These are phyloP conservation scores for Yamadazyma jaroonii DNA, from an alignment of 1,139 yeast species.

Conservation along the genomic window DNA sequence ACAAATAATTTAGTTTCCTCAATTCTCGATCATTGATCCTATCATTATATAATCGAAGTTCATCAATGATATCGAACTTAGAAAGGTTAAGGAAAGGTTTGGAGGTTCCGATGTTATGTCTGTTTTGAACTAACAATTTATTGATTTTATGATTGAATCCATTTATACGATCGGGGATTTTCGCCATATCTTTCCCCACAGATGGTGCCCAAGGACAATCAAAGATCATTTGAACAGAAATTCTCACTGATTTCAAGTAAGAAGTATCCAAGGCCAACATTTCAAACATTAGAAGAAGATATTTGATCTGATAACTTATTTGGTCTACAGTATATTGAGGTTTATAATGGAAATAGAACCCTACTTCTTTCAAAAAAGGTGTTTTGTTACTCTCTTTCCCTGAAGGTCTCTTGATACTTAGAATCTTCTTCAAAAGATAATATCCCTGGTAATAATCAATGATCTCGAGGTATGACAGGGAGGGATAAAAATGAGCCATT, in stretches of 20 bases:
- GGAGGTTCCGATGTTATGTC: background rate
- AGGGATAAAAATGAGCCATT: conserved; percentile 12
- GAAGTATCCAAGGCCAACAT: conserved; percentile 18
- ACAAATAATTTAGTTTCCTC: conserved; percentile 8
- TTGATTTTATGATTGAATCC: conserved; percentile 15
- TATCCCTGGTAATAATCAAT: conserved; percentile 15
- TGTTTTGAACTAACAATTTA: conserved; percentile 15
- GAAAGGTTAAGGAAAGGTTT: conserved; percentile 9
- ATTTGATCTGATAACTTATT: conserved; percentile 7
- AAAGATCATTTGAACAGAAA: conserved; percentile 17
- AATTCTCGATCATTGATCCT: conserved; percentile 14
- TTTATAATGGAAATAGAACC: conserved; percentile 10
- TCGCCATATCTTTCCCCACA: conserved; percentile 7
- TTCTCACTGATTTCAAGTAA: conserved; percentile 10
- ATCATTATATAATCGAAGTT: conserved; percentile 19
- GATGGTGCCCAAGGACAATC: conserved; percentile 9
- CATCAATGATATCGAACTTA: conserved; percentile 15
- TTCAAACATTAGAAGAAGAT: conserved; percentile 17
- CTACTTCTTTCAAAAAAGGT: conserved; percentile 17
- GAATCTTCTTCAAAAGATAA: conserved; percentile 7
- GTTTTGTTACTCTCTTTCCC: no score
- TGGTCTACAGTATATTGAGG: background rate
- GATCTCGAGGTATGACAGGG: conserved; percentile 9
- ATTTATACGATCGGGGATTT: conserved; percentile 15
- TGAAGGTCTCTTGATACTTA: no score